phyloP scores from a whole-genome alignment of 2,329 filamentous ascomycete genomes.

The Xylaria sp. region DNA sequence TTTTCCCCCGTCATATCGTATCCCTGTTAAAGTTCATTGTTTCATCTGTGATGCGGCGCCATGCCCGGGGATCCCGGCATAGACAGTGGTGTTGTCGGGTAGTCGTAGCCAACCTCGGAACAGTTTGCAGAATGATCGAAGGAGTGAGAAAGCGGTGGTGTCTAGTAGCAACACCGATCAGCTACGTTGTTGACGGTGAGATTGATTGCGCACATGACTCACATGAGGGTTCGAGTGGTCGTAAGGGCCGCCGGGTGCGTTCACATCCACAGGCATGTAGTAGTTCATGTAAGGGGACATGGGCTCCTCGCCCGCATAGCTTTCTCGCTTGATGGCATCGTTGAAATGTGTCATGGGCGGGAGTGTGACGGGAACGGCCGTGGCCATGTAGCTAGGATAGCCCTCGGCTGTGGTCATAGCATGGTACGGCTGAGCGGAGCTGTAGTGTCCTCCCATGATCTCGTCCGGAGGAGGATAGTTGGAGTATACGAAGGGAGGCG shows the following conservation, averaged over 20 bases:
- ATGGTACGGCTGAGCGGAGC: constrained; percentile 63
- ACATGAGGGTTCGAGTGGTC: constrained; percentile 79
- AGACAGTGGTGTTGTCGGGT: constrained; percentile 77
- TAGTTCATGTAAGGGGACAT: constrained; percentile 76
- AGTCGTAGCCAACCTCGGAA: constrained; percentile 71
- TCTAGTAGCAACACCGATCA: constrained; percentile 67
- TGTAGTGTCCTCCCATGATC: constrained; percentile 69
- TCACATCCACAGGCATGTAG: constrained; percentile 74
- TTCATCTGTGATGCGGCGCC: constrained; percentile 39
- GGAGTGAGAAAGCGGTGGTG: constrained; percentile 79
- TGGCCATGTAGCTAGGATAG: constrained; percentile 67
- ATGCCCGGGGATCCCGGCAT: constrained; percentile 75
- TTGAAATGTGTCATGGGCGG: constrained; percentile 73
- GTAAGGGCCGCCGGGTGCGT: constrained; percentile 69
- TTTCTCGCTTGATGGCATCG: constrained; percentile 75
- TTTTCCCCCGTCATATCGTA: neutral
- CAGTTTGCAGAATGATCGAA: constrained; percentile 74
- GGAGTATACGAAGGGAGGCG: constrained; percentile 76
- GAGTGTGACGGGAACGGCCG: constrained; percentile 68
- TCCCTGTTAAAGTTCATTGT: neutral
- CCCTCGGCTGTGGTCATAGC: constrained; percentile 62
- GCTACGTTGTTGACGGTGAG: constrained; percentile 59
- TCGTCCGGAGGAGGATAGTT: constrained; percentile 75
- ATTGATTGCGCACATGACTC: constrained; percentile 66
- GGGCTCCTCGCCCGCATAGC: constrained; percentile 66